These are phyloP conservation scores for Torulaspora gathmanii DNA, from an alignment of 805 yeast genomes.

Conservation along the genomic window DNA sequence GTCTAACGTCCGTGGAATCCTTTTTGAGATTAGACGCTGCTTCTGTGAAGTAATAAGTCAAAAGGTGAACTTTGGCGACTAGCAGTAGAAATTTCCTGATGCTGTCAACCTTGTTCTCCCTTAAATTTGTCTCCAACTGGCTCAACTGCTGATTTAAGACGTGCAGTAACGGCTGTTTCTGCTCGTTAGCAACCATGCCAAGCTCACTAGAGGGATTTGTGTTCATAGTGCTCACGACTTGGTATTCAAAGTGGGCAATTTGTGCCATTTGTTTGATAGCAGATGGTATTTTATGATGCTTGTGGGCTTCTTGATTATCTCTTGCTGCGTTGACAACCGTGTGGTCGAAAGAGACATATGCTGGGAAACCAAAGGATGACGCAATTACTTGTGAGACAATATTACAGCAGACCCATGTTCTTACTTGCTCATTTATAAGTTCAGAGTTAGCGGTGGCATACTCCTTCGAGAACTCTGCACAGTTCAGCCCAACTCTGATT, in stretches of 20 bases:
- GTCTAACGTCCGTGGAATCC: conserved; percentile 6
- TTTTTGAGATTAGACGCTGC: conserved; percentile 9
- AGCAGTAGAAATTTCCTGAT: conserved; percentile 63
- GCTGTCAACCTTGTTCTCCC: conserved; percentile 53
- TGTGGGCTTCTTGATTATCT: conserved; percentile 17
- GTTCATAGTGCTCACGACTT: conserved; percentile 70
- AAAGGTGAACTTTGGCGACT: conserved; percentile 74
- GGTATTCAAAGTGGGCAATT: conserved; percentile 81
- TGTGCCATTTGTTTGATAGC: conserved; percentile 73
- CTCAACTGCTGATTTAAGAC: conserved; percentile 68
- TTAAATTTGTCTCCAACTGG: conserved; percentile 56
- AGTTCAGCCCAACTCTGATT: conserved; percentile 82
- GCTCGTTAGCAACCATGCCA: conserved; percentile 62
- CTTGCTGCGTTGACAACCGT: conserved; percentile 52
- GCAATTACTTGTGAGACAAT: conserved; percentile 86
- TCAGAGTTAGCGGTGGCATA: conserved; percentile 41
- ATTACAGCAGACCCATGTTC: conserved; percentile 94
- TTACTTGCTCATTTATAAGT: conserved; percentile 66
- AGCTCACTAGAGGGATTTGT: conserved; percentile 62
- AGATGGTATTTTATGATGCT: conserved; percentile 44
- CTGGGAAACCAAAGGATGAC: conserved; percentile 90
- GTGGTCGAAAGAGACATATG: conserved; percentile 80
- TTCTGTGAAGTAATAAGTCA: conserved; percentile 78
- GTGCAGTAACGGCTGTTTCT: conserved; percentile 68
- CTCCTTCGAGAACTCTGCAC: conserved; percentile 64